Conservation (phyloP, 805 yeast species). For the Lipomyces japonicus region DNA sequence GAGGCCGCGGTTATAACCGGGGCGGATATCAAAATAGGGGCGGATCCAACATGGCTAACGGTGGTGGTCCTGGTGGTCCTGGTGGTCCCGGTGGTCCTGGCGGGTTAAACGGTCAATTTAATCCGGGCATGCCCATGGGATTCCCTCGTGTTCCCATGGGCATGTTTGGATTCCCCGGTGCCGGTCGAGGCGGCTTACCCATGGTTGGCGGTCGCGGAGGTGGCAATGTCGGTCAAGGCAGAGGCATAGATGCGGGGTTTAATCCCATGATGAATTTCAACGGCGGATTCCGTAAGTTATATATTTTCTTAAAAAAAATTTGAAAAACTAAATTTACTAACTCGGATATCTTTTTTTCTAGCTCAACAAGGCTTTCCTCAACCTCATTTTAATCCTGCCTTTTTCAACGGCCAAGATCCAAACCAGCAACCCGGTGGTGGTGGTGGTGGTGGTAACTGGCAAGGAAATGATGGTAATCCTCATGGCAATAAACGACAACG, state of each 20-base stretch:
- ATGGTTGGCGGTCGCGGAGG: constrained; percentile 19
- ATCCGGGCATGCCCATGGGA: constrained; percentile 9
- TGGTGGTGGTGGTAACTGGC: constrained; percentile 15
- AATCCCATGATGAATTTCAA: constrained; percentile 14
- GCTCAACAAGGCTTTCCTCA: constrained; percentile 26
- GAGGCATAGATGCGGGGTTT: constrained; percentile 24
- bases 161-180: constrained; percentile 23
- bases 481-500: constrained; percentile 28
- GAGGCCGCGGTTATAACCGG: constrained; percentile 18
- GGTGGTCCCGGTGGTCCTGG: constrained; percentile 11
- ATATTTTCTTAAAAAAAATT: background rate
- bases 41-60: background rate
- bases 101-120: constrained; percentile 2
- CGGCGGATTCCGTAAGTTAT: constrained; percentile 20
- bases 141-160: constrained; percentile 25
- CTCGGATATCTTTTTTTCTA: background rate
- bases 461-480: constrained; percentile 26
- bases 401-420: constrained; percentile 22
- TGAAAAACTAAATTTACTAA: background rate
- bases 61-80: constrained; percentile 6
- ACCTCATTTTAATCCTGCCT: constrained; percentile 27
- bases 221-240: constrained; percentile 13
- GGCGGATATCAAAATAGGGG: constrained; percentile 10
- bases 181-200: constrained; percentile 25
- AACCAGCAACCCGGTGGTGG: constrained; percentile 16